Percentiles rank a stretch among this genome's conserved stretches.
Conservation (phyloP, 2,329 filamentous ascomycete species). For the Aspergillus jensenii region DNA sequence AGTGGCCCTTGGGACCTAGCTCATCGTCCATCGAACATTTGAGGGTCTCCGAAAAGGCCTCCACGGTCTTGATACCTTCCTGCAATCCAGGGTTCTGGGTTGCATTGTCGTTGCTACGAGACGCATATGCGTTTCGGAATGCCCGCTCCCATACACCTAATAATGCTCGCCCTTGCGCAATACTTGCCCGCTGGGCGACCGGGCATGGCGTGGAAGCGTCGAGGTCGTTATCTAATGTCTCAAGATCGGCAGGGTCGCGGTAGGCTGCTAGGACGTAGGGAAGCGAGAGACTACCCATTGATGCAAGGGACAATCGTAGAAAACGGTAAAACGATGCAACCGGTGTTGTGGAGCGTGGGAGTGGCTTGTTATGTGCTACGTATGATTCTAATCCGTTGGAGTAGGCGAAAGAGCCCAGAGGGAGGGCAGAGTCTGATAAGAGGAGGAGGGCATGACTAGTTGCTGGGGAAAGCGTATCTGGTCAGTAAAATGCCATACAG, state of each 20-base stretch:
- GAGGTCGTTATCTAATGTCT: slow-evolving; percentile 60
- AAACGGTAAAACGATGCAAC: slow-evolving; percentile 54
- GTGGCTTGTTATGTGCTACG: slow-evolving; percentile 55
- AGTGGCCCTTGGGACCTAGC: slow-evolving; percentile 51
- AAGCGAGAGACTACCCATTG: slow-evolving; percentile 58
- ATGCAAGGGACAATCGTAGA: slow-evolving; percentile 56
- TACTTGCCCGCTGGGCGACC: slow-evolving; percentile 60
- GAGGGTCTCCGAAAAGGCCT: slow-evolving; percentile 39
- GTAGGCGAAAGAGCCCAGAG: slow-evolving; percentile 65
- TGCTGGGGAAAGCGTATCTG: slow-evolving; percentile 9
- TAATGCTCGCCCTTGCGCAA: slow-evolving; percentile 61
- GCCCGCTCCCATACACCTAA: slow-evolving; percentile 61
- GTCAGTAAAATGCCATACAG: not conserved
- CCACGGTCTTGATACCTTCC: slow-evolving; percentile 28
- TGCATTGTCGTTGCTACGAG: not conserved
- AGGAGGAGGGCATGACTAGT: slow-evolving; percentile 57
- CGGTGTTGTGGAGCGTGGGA: slow-evolving; percentile 31
- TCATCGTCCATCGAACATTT: slow-evolving; percentile 34
- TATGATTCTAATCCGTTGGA: slow-evolving; percentile 65
- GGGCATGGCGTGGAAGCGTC: slow-evolving; percentile 64
- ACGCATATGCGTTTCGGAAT: slow-evolving; percentile 40
- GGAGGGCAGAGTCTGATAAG: slow-evolving; percentile 63
- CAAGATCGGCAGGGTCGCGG: slow-evolving; percentile 49
- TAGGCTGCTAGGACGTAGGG: slow-evolving; percentile 61
- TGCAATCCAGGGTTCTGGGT: slow-evolving; percentile 21